Evolutionary conservation across 495 filamentous ascomycete species (phyloP).

Genomic region (Xylaria longipes): DNA sequence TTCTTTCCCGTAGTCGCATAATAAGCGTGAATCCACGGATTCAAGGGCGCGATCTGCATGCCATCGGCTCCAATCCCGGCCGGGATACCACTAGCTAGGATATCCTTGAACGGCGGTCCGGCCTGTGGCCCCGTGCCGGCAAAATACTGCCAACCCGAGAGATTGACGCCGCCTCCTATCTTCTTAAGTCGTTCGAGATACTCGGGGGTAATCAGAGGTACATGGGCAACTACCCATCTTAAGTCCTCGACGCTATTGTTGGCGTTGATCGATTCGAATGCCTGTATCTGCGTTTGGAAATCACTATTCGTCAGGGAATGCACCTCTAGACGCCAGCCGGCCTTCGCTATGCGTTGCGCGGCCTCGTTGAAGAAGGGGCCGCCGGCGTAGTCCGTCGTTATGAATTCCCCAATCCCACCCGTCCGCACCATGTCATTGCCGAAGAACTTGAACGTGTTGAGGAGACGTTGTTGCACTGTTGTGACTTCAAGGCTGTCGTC

Average conservation of each 20-base stretch:
- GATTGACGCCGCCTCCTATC: constrained; percentile 38
- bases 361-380: constrained; percentile 36
- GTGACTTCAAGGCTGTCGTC: constrained; percentile 25
- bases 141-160: constrained; percentile 37
- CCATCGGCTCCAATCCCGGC: constrained; percentile 40
- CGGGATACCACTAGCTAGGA: constrained; percentile 36
- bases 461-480: constrained; percentile 29
- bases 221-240: constrained; percentile 41
- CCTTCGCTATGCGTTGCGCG: constrained; percentile 27
- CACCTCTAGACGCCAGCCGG: constrained; percentile 40
- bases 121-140: constrained; percentile 33
- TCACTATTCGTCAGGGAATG: constrained; percentile 34
- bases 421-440: constrained; percentile 40
- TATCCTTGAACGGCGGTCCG: constrained; percentile 34
- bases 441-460: constrained; percentile 39
- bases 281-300: constrained; percentile 31
- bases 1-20: constrained; percentile 41
- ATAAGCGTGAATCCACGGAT: constrained; percentile 39
- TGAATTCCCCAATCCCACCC: constrained; percentile 40
- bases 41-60: constrained; percentile 40
- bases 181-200: constrained; percentile 33
- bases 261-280: constrained; percentile 31
- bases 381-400: constrained; percentile 31
- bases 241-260: constrained; percentile 23
- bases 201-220: constrained; percentile 36